Base-by-base conservation (phyloP, 805 yeast species). In the Wickerhamiella australiensis region DNA sequence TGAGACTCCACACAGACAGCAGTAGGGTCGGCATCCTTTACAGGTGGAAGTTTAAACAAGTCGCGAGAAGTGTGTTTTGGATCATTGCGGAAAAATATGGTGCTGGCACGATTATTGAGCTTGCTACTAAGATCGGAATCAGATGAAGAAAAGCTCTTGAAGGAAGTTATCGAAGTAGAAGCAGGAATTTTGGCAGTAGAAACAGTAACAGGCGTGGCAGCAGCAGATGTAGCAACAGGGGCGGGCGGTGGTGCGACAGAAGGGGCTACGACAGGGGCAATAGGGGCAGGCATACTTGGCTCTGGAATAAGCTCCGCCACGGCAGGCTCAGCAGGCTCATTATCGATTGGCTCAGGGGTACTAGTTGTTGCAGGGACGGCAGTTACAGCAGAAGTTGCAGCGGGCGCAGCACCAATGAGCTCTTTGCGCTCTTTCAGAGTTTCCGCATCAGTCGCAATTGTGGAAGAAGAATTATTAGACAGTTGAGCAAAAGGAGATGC, bases 1-100 rank as follows among this genome's bases (percentile, higher is more conserved):
- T 45, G 44, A 8, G 51, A 44, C 25, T 47, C 51, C 20, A 42
- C 27, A 36, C 44, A 44, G 3, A 44, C 49, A 8, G 53, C 51
- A 3, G 46, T 44, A 38, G 45, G 51, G 11, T 22, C 23, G 17
- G 13, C 17, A 27, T 11, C 22, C 15, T 22, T 20, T 5, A 6
- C 42, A n/a, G 22, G 20, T 8, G 29, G 31, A 21, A 22, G 21
- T 13, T 12, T 21, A 29, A 37, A 26, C 33, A 36, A 18, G 35
- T 37, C 36, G 23, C 29, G 33, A 8, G 40, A 21, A 17, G 31
- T 35, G 17, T n/a, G 47, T 20, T 41, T 25, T 12, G 25, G 37
- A 11, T 25, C 35, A 18, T 31, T 42, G 37, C 37, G 37, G 43
- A 23, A 46, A 37, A 36, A 46, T 17, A 36, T 37, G n/a, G 49